Evolutionary conservation across 139 green algal genomes (phyloP), one percentile per base, ranked within the genome.

Genomic region (Gonium pectorale): DNA sequence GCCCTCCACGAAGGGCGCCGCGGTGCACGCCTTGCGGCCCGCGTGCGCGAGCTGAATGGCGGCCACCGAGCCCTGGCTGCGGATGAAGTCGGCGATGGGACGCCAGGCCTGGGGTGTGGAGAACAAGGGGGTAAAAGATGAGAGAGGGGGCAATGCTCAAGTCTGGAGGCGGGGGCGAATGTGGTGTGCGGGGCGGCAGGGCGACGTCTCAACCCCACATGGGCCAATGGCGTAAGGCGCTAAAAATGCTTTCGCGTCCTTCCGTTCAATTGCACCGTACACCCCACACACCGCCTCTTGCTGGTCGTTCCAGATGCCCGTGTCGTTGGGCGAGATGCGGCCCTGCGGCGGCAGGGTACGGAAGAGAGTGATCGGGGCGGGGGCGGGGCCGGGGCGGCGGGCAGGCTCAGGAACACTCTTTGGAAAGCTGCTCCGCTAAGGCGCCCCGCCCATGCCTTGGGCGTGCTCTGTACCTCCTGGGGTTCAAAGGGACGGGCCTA

Each of bases 1-100:
- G n/a, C n/a, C n/a, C n/a, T n/a, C n/a, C n/a, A n/a, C n/a, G n/a
- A n/a, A n/a, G n/a, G n/a, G n/a, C 43, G 22, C 59, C 27, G 13
- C 59, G 7, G 7, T 9, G 22, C 59, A 21, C 59, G 72, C 72
- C 72, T 80, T 80, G 72, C 72, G 72, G 35, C 72, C 72, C 35
- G 72, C 72, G 51, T 80, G 72, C 33, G 72, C 72, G 35, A 80
- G 51, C 72, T 80, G 72, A 26, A 80, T 80, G 51, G 72, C 21
- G 0, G 72, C 13, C 35, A 80, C 72, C 2, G 51, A 8, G 0
- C 72, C 72, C 72, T 80, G 72, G 35, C 27, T 24, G 5, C 37
- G 35, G 51, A 80, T 80, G 72, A 80, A 80, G 0, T 41, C 35
- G 11, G 52, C 24, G 24, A 80, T 68, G 52, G 72, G 72, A 7